These are phyloP conservation scores for Neurospora intermedia DNA, from an alignment of 495 filamentous ascomycete genomes.

Conservation along the genomic window DNA sequence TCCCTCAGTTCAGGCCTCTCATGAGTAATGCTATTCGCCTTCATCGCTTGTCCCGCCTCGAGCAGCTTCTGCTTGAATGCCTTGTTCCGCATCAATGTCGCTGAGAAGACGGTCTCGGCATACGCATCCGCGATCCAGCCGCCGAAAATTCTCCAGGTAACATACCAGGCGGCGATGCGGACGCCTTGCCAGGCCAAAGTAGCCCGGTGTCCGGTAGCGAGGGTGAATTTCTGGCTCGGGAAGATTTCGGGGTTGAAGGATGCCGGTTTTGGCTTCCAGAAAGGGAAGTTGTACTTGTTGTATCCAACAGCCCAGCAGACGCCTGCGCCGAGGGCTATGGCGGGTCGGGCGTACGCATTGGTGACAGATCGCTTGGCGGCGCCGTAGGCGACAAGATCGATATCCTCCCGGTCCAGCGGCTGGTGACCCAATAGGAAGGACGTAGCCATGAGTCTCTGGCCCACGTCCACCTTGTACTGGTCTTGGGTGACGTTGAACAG, in stretches of 20 bases:
- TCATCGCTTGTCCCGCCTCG: neutral
- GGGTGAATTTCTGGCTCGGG: neutral
- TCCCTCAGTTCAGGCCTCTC: neutral
- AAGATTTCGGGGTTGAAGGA: conserved; percentile 8
- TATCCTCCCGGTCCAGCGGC: conserved; percentile 1
- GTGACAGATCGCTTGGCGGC: neutral
- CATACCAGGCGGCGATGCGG: conserved; percentile 8
- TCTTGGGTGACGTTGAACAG: conserved; percentile 1
- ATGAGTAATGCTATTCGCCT: neutral
- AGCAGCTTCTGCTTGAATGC: conserved; percentile 10
- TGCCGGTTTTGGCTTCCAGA: conserved; percentile 10
- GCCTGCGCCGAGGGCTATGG: neutral
- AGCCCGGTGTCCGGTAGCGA: conserved; percentile 5
- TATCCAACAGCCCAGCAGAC: conserved; percentile 8
- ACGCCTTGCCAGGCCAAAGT: conserved; percentile 5
- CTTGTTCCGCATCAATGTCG: neutral
- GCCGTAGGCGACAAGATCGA: conserved; percentile 6
- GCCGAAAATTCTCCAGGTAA: neutral
- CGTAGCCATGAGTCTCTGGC: neutral
- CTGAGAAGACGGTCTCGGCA: neutral
- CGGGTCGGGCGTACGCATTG: conserved; percentile 5
- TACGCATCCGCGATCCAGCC: neutral
- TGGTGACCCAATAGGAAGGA: neutral
- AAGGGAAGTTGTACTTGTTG: conserved; percentile 14
- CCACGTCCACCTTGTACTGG: conserved; percentile 1